phyloP scores from a whole-genome alignment of 2,329 filamentous ascomycete genomes.

The Lizonia empirigonia region DNA sequence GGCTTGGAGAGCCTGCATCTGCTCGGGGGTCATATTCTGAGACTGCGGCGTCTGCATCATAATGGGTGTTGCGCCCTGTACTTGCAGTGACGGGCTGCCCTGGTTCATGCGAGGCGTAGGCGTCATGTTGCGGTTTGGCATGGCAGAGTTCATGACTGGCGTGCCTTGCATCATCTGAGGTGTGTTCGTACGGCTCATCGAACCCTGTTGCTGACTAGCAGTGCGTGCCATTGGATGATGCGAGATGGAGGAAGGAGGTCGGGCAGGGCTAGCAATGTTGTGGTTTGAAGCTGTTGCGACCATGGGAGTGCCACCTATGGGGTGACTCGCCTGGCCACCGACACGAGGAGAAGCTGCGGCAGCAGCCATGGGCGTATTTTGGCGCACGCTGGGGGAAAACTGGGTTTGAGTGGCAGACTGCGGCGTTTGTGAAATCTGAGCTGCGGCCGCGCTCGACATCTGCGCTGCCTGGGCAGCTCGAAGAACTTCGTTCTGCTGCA shows the following conservation, averaged over 20 bases:
- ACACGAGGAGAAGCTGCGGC: conserved; percentile 51
- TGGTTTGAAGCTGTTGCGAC: conserved; percentile 46
- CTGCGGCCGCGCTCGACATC: conserved; percentile 30
- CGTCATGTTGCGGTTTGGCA: conserved; percentile 48
- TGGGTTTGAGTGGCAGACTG: conserved; percentile 63
- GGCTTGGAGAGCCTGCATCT: conserved; percentile 37
- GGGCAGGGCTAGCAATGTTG: conserved; percentile 45
- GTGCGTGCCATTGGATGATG: conserved; percentile 48
- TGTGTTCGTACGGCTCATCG: conserved; percentile 46
- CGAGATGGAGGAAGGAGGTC: conserved; percentile 47
- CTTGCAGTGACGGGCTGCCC: conserved; percentile 41
- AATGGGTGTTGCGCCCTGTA: conserved; percentile 45
- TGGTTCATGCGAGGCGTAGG: conserved; percentile 49
- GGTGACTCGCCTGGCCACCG: conserved; percentile 39
- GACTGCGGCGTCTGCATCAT: conserved; percentile 46
- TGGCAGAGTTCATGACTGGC: conserved; percentile 45
- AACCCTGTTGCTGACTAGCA: conserved; percentile 45
- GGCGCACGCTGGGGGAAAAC: conserved; percentile 64
- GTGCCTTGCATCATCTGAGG: conserved; percentile 48
- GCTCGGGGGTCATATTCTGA: conserved; percentile 44
- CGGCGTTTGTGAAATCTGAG: conserved; percentile 50
- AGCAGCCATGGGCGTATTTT: conserved; percentile 54
- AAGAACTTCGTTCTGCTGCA: conserved; percentile 39
- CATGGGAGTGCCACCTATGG: conserved; percentile 55
- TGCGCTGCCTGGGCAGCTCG: conserved; percentile 47